A percentile compares a stretch with the other conserved stretches of the same genome.
Conservation (phyloP, 2,329 filamentous ascomycete species). For the Bipolaris gigantea region DNA sequence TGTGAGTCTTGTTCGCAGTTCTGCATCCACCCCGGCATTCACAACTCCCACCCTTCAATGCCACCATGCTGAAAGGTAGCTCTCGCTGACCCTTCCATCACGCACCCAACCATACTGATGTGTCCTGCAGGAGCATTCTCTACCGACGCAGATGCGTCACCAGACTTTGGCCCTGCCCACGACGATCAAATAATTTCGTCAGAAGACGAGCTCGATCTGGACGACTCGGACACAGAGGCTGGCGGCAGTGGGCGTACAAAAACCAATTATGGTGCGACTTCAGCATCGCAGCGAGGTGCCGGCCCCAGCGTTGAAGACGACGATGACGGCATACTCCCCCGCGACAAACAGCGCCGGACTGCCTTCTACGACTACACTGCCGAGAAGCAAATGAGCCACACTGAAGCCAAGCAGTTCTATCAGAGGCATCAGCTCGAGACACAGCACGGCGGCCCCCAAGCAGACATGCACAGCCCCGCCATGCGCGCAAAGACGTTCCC, state of each 20-base stretch:
- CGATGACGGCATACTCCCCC: slow-evolving; percentile 46
- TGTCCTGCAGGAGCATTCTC: slow-evolving; percentile 28
- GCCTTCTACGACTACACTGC: slow-evolving; percentile 92
- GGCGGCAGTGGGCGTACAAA: slow-evolving; percentile 16
- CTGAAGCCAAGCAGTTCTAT: slow-evolving; percentile 94
- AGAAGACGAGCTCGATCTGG: slow-evolving; percentile 39
- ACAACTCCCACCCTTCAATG: slow-evolving; percentile 16
- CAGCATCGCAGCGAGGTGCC: slow-evolving; percentile 22
- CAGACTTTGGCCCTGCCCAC: slow-evolving; percentile 36
- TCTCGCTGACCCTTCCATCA: slow-evolving; percentile 2
- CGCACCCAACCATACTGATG: slow-evolving; percentile 11
- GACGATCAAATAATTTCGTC: slow-evolving; percentile 43
- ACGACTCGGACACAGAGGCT: slow-evolving; percentile 33
- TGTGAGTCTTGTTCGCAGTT: slow-evolving; percentile 9
- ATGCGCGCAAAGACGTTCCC: slow-evolving; percentile 51
- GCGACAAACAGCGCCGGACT: slow-evolving; percentile 66
- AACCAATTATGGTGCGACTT: slow-evolving; percentile 24
- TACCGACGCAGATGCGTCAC: slow-evolving; percentile 42
- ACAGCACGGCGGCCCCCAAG: slow-evolving; percentile 47
- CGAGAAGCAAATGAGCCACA: slow-evolving; percentile 91
- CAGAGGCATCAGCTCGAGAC: slow-evolving; percentile 77
- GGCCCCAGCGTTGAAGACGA: slow-evolving; percentile 33
- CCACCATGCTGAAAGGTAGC: slow-evolving; percentile 36
- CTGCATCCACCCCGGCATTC: slow-evolving; percentile 16
- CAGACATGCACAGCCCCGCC: slow-evolving; percentile 47